These are phyloP conservation scores for Heterobasidion parviporum DNA, from an alignment of 1,284 basidiomycete species.

Conservation along the genomic window DNA sequence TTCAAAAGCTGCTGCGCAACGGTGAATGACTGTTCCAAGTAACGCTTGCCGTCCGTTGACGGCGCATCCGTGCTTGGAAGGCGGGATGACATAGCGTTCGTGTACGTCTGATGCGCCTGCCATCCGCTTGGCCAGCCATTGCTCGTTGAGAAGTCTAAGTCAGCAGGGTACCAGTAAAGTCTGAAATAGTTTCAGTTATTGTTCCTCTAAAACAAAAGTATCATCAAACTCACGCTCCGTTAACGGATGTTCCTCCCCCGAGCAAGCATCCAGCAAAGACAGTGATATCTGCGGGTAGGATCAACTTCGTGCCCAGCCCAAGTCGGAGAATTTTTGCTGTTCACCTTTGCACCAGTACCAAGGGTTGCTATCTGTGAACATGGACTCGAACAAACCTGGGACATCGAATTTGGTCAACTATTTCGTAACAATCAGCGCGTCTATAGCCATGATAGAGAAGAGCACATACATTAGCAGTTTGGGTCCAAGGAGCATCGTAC, in stretches of 20 bases:
- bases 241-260: conserved; percentile 55
- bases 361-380: conserved; percentile 48
- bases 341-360: conserved; percentile 59
- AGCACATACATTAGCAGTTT: conserved; percentile 37
- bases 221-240: conserved; percentile 43
- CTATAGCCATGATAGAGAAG: not conserved
- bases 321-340: conserved; percentile 3
- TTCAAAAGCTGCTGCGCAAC: conserved; percentile 37
- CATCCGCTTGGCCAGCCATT: conserved; percentile 51
- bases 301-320: not conserved
- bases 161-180: conserved; percentile 50
- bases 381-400: conserved; percentile 54
- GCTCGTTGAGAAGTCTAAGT: conserved; percentile 40
- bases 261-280: conserved; percentile 57
- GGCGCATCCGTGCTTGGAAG: conserved; percentile 52
- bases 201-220: conserved; percentile 1
- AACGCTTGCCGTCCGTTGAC: conserved; percentile 53
- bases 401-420: conserved; percentile 60
- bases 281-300: conserved; percentile 34
- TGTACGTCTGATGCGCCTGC: conserved; percentile 43
- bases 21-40: conserved; percentile 41
- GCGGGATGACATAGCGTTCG: conserved; percentile 36
- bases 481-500: conserved; percentile 45
- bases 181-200: conserved; percentile 18
- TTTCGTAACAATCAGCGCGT: not conserved